Conservation (phyloP, 306 rosid species). For the Pachyrhizus erosus region DNA sequence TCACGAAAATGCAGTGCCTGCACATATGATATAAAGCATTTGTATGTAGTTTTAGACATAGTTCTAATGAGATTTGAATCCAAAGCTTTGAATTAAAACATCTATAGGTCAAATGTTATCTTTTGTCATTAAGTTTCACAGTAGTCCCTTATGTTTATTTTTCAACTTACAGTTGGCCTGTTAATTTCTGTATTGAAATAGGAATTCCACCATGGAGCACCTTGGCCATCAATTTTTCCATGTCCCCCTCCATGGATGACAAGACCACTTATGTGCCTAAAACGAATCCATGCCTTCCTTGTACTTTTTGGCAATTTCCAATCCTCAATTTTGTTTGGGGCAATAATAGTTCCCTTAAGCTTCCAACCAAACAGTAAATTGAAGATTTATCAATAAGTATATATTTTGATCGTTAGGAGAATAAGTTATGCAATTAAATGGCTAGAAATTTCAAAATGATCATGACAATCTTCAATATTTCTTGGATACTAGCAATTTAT, state of each 20-base stretch:
- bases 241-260: slow-evolving; percentile 50
- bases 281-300: slow-evolving; percentile 39
- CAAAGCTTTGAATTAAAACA: neutral
- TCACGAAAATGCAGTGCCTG: slow-evolving; percentile 40
- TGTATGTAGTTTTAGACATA: too few species aligned
- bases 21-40: neutral
- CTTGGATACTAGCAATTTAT: neutral
- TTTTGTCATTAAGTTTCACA: neutral
- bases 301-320: slow-evolving; percentile 43
- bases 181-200: neutral
- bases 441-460: neutral
- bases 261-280: slow-evolving; percentile 34
- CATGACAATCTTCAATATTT: neutral
- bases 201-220: slow-evolving; percentile 60
- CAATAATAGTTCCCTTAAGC: slow-evolving; percentile 50
- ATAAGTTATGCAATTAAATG: neutral
- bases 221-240: slow-evolving; percentile 58
- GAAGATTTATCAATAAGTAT: too few species aligned
- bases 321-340: slow-evolving; percentile 15
- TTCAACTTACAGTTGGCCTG: neutral
- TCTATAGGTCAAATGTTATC: too few species aligned
- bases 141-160: neutral
- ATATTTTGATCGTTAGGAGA: neutral
- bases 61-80: neutral
- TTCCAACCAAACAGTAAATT: neutral